phyloP scores from a whole-genome alignment of 768 basidiomycete genomes.

The Strobilomyces dryophilus region DNA sequence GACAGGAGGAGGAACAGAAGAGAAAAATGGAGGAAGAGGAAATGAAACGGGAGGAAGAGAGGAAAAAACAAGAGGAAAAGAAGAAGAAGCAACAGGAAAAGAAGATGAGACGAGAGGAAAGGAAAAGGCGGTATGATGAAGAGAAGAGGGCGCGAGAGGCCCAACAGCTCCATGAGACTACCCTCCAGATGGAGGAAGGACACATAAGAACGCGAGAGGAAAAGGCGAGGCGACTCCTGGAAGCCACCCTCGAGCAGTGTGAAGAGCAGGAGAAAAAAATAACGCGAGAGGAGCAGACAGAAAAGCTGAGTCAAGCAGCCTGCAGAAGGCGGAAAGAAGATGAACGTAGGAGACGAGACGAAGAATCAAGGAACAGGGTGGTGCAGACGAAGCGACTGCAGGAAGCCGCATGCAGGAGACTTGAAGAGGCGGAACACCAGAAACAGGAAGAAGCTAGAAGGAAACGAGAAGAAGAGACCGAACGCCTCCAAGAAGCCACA shows the following conservation, averaged over 20 bases:
- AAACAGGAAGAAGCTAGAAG: background rate
- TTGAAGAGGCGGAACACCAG: background rate
- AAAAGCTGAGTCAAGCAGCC: background rate
- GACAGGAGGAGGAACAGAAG: background rate
- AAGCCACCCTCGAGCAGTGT: background rate
- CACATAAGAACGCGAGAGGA: background rate
- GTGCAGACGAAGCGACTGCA: background rate
- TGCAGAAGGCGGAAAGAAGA: background rate
- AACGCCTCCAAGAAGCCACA: background rate
- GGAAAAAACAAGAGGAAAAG: background rate
- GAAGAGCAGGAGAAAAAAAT: background rate
- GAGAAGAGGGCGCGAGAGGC: background rate
- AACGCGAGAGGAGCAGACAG: background rate
- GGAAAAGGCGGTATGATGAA: background rate
- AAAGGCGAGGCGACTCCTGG: background rate
- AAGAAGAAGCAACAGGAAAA: too few species aligned
- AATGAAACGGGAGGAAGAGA: background rate
- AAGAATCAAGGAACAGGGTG: background rate
- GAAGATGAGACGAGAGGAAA: background rate
- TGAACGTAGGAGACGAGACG: background rate
- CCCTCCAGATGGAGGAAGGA: background rate
- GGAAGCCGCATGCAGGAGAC: background rate
- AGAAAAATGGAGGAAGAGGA: constrained; percentile 3
- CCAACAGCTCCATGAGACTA: background rate
- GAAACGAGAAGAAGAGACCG: background rate